These are phyloP conservation scores for Pleurotus ostreatus DNA, from an alignment of 768 basidiomycete genomes.

Conservation along the genomic window DNA sequence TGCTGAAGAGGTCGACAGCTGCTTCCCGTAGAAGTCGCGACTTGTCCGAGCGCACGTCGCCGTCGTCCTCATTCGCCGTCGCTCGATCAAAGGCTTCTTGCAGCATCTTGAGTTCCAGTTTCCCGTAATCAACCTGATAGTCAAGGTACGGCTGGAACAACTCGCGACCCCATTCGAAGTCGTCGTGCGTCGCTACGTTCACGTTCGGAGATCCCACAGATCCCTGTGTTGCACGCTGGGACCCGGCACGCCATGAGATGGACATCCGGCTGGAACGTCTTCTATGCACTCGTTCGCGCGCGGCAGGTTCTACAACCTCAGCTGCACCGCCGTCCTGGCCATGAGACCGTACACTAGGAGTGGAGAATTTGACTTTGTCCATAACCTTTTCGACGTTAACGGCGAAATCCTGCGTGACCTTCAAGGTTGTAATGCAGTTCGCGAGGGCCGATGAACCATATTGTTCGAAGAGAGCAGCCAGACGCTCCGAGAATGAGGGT, in stretches of 20 bases:
- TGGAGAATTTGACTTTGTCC: conserved; percentile 58
- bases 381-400: conserved; percentile 67
- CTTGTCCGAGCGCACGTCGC: conserved; percentile 35
- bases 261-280: conserved; percentile 63
- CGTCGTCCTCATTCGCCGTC: conserved; percentile 37
- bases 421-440: conserved; percentile 68
- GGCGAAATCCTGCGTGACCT: conserved; percentile 82
- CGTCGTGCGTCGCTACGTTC: conserved; percentile 24
- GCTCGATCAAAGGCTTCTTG: conserved; percentile 52
- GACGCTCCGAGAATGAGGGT: conserved; percentile 78
- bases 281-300: conserved; percentile 28
- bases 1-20: conserved; percentile 67
- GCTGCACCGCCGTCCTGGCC: conserved; percentile 15
- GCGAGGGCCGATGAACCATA: conserved; percentile 60
- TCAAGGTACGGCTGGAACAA: conserved; percentile 94
- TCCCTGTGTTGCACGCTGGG: conserved; percentile 25
- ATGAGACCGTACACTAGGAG: conserved; percentile 19
- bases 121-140: conserved; percentile 80
- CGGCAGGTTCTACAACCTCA: neutral
- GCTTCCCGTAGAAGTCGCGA: conserved; percentile 73
- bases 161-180: conserved; percentile 82
- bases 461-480: conserved; percentile 64
- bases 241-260: conserved; percentile 52
- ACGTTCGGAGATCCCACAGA: conserved; percentile 17
- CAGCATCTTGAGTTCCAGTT: conserved; percentile 71